Base-by-base conservation (phyloP, 2,329 filamentous ascomycete species). In the Atkinsonella texensis region DNA sequence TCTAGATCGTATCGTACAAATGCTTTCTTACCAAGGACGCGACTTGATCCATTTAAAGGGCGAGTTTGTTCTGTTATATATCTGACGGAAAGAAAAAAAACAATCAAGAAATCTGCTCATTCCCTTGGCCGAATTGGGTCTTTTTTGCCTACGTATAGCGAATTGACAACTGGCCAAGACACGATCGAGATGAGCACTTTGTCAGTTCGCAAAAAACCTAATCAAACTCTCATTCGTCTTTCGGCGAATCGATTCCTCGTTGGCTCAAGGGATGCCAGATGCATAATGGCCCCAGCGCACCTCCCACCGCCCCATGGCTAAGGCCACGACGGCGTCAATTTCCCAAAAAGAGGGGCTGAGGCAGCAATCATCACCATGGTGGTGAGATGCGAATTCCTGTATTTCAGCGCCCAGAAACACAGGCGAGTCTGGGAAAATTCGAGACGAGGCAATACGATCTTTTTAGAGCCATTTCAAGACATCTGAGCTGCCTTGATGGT, bases 401-500 rank as follows among this genome's bases (percentile, higher is more conserved):
- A 58, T 56, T 58, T 65, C 54, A 7, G 48, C 55, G 33, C n/a
- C 54, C 54, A 61, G 52, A 55, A 38, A 48, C 45, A 53, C 52
- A 43, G 31, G 13, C 48, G 56, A 56, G 52, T 54, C 53, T 58
- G 11, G 57, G 49, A 58, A 64, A 64, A 57, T 61, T 59, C 23
- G 54, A 20, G 2, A 2, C 0, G 2, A 10, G n/a, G 41, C 10
- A 46, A 49, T 2, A 0, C 1, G 0, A 1, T 15, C 35, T 50
- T 47, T 46, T 60, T 23, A 35, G 13, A 53, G 8, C 17, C 53
- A 60, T 57, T 57, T 42, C 2, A 8, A 33, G 2, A 1, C 5
- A 35, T 58, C 56, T 17, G 17, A 42, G 9, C 17, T 15, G 47
- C 51, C 55, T 62, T 51, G 52, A 70, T 62, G 68, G 64, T 65